Conservation (phyloP, 2,329 filamentous ascomycete species). For the Apiospora hydei region DNA sequence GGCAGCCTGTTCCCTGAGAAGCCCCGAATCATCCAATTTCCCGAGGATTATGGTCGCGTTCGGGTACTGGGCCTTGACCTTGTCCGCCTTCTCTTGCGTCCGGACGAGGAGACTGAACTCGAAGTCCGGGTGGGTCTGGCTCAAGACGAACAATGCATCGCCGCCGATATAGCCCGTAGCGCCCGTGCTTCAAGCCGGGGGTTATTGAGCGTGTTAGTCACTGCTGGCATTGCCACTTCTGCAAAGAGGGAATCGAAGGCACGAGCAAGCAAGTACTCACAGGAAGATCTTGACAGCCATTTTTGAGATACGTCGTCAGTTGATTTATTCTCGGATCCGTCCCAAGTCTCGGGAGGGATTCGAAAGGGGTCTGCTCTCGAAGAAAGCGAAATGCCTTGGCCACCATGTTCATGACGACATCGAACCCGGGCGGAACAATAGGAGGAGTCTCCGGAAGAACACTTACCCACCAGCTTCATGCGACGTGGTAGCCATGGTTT, state of each 20-base stretch:
- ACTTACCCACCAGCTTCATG: constrained; percentile 4
- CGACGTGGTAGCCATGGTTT: not conserved
- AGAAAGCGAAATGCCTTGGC: too few species aligned
- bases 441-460: not conserved
- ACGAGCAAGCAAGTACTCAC: not conserved
- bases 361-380: not conserved
- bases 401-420: constrained; percentile 13
- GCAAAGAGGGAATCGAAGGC: not conserved
- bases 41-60: constrained; percentile 24
- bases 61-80: constrained; percentile 25
- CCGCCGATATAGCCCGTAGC: constrained; percentile 29
- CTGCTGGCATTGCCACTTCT: not conserved
- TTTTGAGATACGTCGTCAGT: not conserved
- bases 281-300: constrained; percentile 25
- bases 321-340: not conserved
- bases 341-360: not conserved
- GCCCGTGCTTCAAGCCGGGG: not conserved
- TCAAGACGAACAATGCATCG: constrained; percentile 25
- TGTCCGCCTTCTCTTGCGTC: constrained; percentile 27
- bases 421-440: not conserved
- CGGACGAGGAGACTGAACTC: constrained; percentile 26
- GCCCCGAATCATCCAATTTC: constrained; percentile 22
- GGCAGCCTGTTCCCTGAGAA: constrained; percentile 25
- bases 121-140: constrained; percentile 25
- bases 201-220: constrained; percentile 1